Percentiles rank a stretch among this genome's conserved stretches.
These are phyloP conservation scores for Pythium periplocum DNA, from an alignment of 352 stramenopile species.

Conservation along the genomic window DNA sequence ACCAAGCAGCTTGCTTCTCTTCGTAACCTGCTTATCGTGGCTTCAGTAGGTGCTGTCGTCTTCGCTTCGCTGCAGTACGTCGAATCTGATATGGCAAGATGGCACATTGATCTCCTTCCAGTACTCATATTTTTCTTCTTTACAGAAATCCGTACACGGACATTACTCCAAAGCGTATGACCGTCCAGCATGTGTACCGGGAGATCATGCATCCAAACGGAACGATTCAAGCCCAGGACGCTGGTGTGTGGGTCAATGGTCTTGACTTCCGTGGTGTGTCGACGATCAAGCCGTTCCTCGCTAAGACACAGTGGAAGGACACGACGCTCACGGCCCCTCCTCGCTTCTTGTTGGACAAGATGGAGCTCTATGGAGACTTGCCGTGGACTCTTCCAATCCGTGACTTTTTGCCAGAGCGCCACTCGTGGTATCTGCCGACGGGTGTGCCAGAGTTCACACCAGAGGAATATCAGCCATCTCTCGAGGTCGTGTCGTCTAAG, in stretches of 20 bases:
- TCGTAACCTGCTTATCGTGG: conserved; percentile 32
- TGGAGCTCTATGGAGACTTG: conserved; percentile 68
- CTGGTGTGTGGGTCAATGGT: conserved; percentile 68
- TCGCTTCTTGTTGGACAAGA: conserved; percentile 29
- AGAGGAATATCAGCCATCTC: conserved; percentile 1
- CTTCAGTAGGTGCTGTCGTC: conserved; percentile 29
- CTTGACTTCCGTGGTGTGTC: conserved; percentile 60
- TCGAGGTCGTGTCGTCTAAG: conserved; percentile 56
- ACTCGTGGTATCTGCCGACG: conserved; percentile 66
- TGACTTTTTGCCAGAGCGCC: conserved; percentile 56
- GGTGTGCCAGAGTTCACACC: conserved; percentile 19
- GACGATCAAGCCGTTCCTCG: conserved; percentile 40
- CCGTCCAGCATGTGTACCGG: conserved; percentile 66
- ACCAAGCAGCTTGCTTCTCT: conserved; percentile 30
- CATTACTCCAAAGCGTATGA: conserved; percentile 59
- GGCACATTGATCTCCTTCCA: too few relatives aligned
- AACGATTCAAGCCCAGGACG: conserved; percentile 36
- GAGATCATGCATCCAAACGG: conserved; percentile 40
- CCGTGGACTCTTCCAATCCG: conserved; percentile 56
- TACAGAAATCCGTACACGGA: conserved; percentile 72
- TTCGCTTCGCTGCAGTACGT: conserved; percentile 51
- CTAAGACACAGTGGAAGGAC: conserved; percentile 45
- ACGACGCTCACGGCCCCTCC: conserved; percentile 29
- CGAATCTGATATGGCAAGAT: too few relatives aligned
- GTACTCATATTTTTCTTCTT: background rate